phyloP scores from a whole-genome alignment of 2,329 filamentous ascomycete genomes.

The Spiromastix sp. region DNA sequence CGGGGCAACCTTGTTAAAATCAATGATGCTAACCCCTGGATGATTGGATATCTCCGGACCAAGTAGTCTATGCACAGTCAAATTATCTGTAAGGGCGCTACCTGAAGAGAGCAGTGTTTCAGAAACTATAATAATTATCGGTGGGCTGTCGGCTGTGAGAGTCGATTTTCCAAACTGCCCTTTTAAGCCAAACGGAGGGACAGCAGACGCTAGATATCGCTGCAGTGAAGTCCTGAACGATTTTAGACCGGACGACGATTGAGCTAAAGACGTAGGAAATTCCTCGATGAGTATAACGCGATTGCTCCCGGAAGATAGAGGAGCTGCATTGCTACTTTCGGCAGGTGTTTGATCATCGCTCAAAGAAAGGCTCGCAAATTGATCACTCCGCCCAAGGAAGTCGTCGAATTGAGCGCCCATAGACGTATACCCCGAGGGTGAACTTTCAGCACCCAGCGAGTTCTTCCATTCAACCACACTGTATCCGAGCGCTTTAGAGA shows the following conservation, averaged over 20 bases:
- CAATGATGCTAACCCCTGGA: slow-evolving; percentile 66
- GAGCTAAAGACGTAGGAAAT: slow-evolving; percentile 65
- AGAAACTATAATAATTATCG: slow-evolving; percentile 81
- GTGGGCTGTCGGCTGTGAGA: slow-evolving; percentile 44
- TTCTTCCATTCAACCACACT: slow-evolving; percentile 87
- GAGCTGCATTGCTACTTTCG: slow-evolving; percentile 2
- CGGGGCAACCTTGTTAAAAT: slow-evolving; percentile 87
- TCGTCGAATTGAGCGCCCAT: slow-evolving; percentile 79
- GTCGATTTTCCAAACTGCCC: slow-evolving; percentile 18
- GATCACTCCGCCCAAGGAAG: slow-evolving; percentile 72
- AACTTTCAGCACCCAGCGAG: slow-evolving; percentile 53
- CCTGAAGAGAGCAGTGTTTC: slow-evolving; percentile 81
- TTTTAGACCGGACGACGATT: slow-evolving; percentile 52
- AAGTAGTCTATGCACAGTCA: slow-evolving; percentile 82
- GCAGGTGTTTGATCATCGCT: slow-evolving; percentile 8
- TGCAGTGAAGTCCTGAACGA: slow-evolving; percentile 67
- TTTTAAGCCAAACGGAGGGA: slow-evolving; percentile 43
- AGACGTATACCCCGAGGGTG: slow-evolving; percentile 55
- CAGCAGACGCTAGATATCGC: slow-evolving; percentile 61
- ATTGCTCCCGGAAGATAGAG: slow-evolving; percentile 14
- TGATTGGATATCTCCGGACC: slow-evolving; percentile 79
- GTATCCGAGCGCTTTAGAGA: slow-evolving; percentile 66
- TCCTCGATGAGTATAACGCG: slow-evolving; percentile 68
- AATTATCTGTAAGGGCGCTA: slow-evolving; percentile 76
- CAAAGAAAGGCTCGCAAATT: slow-evolving; percentile 62